These are phyloP conservation scores for Gleditsia sinensis DNA, from an alignment of 306 rosid genomes.

Conservation along the genomic window DNA sequence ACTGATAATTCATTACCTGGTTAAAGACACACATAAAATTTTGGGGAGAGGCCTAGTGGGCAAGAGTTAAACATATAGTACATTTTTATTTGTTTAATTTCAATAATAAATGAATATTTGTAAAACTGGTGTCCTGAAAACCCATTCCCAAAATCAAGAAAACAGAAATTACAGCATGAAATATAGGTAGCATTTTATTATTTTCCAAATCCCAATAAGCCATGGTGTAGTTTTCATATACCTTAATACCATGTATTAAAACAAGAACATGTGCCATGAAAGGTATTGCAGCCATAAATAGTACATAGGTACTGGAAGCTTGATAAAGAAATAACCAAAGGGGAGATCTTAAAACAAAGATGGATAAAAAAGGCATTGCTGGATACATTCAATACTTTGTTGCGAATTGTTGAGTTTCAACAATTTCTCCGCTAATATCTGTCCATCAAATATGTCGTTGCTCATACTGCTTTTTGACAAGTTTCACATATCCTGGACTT, in stretches of 20 bases:
- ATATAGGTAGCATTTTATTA: background rate
- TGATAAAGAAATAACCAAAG: background rate
- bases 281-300: conserved; percentile 11
- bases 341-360: background rate
- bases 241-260: conserved; percentile 7
- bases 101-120: background rate
- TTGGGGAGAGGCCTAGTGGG: background rate
- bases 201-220: background rate
- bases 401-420: conserved; percentile 79
- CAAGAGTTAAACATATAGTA: background rate
- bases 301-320: background rate
- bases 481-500: conserved; percentile 34
- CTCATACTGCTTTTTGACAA: conserved; percentile 48
- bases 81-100: background rate
- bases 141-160: conserved; percentile 10
- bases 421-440: conserved; percentile 59
- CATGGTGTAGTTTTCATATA: background rate
- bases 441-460: conserved; percentile 55
- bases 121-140: background rate
- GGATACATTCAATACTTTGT: conserved; percentile 84
- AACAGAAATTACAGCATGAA: background rate
- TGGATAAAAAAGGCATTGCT: background rate
- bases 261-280: background rate
- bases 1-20: background rate
- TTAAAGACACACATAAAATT: background rate